Conservation (phyloP, 1,284 basidiomycete genomes). For the Cryptococcus sp. region DNA sequence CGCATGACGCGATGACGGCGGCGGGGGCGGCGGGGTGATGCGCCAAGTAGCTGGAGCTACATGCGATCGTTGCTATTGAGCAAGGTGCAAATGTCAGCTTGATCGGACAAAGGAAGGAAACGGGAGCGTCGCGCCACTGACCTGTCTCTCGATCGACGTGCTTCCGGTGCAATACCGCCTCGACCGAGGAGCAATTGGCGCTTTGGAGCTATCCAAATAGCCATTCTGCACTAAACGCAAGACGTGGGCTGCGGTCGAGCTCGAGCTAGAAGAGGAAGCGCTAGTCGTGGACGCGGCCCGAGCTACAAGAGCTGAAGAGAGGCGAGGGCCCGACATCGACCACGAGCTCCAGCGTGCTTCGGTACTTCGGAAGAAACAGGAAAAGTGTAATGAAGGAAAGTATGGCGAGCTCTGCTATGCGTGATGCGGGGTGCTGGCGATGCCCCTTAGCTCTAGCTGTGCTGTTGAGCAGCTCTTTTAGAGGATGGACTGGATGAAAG, state of each 20-base stretch:
- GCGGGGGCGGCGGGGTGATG: not conserved
- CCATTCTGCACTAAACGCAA: conserved; percentile 14
- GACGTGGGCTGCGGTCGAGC: conserved; percentile 6
- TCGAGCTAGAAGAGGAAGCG: not conserved
- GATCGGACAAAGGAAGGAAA: not conserved
- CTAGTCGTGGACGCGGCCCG: not conserved
- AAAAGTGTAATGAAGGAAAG: no score
- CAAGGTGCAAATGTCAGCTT: not conserved
- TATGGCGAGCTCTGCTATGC: no score
- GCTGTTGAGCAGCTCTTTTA: no score
- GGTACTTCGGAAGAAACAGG: no score
- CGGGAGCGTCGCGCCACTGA: not conserved
- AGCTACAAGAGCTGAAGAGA: not conserved
- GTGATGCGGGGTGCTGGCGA: no score
- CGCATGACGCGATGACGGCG: conserved; percentile 1
- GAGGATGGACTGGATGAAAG: no score
- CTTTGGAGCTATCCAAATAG: conserved; percentile 5
- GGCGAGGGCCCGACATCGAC: conserved; percentile 5
- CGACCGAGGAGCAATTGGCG: conserved; percentile 2
- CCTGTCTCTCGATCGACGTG: conserved; percentile 4
- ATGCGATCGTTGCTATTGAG: no score
- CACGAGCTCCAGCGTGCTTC: no score
- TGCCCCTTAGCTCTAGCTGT: no score
- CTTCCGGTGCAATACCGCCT: conserved; percentile 6
- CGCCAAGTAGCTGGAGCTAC: no score